These are phyloP conservation scores for Croton laevigatus DNA, from an alignment of 441 rosid species.

Conservation along the genomic window DNA sequence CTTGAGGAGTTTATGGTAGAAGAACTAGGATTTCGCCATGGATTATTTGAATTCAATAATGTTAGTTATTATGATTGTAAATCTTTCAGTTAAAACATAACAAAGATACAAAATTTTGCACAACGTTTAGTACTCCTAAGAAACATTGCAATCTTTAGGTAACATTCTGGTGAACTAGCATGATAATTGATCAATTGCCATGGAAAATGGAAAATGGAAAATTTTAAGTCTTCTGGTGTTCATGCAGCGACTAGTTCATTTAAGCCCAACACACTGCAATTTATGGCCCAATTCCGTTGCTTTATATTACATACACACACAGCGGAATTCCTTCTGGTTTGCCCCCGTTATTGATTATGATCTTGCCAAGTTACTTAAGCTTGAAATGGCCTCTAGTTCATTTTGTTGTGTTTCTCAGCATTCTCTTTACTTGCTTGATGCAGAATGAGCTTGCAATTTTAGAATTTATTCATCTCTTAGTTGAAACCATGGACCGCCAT, in stretches of 20 bases:
- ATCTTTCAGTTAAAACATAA: not conserved
- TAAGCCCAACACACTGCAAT: no score
- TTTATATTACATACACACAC: no score
- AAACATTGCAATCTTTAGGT: not conserved
- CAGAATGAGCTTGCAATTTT: conserved; percentile 94
- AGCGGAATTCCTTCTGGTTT: not conserved
- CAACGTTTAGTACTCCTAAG: not conserved
- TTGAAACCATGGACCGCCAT: conserved; percentile 93
- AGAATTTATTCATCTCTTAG: conserved; percentile 92
- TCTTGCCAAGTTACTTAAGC: not conserved
- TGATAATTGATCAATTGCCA: conserved; percentile 1
- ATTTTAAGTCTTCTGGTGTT: no score
- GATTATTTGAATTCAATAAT: not conserved
- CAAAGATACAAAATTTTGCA: not conserved
- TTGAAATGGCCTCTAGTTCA: not conserved
- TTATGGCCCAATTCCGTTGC: no score
- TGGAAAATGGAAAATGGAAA: no score
- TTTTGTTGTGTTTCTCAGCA: not conserved
- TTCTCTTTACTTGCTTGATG: conserved; percentile 4
- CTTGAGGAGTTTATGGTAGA: not conserved
- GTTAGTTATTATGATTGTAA: not conserved
- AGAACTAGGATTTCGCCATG: not conserved
- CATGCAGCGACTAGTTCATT: no score
- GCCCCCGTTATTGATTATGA: not conserved
- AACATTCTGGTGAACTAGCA: not conserved